A percentile compares a stretch with the other conserved stretches of the same genome.
Evolutionary conservation across 805 yeast species (phyloP).

Genomic region (Barnettozyma californica): DNA sequence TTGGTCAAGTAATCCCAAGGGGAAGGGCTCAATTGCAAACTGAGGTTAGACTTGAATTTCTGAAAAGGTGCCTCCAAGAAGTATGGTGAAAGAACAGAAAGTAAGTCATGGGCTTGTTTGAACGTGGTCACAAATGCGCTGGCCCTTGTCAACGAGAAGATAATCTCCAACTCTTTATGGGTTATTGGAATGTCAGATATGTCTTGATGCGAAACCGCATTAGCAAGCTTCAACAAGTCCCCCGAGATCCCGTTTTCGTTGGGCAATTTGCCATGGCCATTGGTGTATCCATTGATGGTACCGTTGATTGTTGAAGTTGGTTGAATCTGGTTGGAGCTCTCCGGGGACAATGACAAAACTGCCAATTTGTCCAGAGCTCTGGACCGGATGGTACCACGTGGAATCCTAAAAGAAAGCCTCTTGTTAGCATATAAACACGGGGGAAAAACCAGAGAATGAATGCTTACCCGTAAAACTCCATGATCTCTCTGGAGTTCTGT

Average conservation of each 20-base stretch:
- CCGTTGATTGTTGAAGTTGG: neutral
- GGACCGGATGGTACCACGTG: slow-evolving; percentile 24
- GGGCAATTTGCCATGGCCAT: slow-evolving; percentile 4
- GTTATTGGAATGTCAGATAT: slow-evolving; percentile 27
- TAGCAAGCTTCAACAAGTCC: slow-evolving; percentile 17
- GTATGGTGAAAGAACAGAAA: slow-evolving; percentile 41
- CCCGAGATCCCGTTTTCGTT: slow-evolving; percentile 10
- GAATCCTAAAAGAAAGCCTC: slow-evolving; percentile 15
- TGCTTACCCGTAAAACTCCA: slow-evolving; percentile 10
- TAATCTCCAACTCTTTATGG: slow-evolving; percentile 48
- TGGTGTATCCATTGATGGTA: slow-evolving; percentile 8
- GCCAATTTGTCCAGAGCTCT: slow-evolving; percentile 24
- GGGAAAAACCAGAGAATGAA: neutral
- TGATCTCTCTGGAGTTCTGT: neutral
- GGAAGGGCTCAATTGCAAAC: slow-evolving; percentile 30
- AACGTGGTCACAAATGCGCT: slow-evolving; percentile 29
- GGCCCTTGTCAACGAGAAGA: slow-evolving; percentile 41
- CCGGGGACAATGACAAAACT: slow-evolving; percentile 12
- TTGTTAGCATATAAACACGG: neutral
- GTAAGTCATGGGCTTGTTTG: slow-evolving; percentile 33
- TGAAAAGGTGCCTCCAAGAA: slow-evolving; percentile 48
- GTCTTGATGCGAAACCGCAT: slow-evolving; percentile 13
- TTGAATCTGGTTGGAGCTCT: neutral
- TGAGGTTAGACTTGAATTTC: slow-evolving; percentile 35
- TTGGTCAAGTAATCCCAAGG: slow-evolving; percentile 37